These are phyloP conservation scores for Pseudopyrenochaeta lycopersici DNA, from an alignment of 2,329 filamentous ascomycete species.

Conservation along the genomic window DNA sequence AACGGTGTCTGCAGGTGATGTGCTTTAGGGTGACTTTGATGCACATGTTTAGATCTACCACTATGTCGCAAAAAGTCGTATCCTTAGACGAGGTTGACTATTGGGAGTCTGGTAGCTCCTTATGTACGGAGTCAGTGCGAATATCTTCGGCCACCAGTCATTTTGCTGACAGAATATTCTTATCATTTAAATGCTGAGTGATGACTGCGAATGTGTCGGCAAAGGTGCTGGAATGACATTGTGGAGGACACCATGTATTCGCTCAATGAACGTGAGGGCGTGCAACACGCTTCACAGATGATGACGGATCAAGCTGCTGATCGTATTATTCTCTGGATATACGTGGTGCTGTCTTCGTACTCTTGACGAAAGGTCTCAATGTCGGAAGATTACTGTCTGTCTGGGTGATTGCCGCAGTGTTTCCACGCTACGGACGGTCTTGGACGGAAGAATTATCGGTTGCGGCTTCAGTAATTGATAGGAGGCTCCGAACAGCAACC, in stretches of 20 bases:
- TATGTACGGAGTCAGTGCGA: too few species aligned
- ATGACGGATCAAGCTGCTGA: too few species aligned
- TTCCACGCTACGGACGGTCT: too few species aligned
- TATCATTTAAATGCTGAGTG: not conserved
- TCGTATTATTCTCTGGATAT: too few species aligned
- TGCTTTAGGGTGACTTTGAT: conserved; percentile 32
- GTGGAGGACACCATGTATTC: not conserved
- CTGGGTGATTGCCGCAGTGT: too few species aligned
- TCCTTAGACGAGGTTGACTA: not conserved
- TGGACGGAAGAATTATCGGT: too few species aligned
- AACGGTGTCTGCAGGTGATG: conserved; percentile 26
- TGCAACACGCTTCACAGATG: too few species aligned
- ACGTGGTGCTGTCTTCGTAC: too few species aligned
- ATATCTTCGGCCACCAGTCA: too few species aligned
- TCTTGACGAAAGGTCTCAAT: too few species aligned
- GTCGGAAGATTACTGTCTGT: too few species aligned
- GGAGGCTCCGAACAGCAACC: not conserved
- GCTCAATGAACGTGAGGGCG: too few species aligned
- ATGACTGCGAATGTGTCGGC: not conserved
- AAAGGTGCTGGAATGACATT: not conserved
- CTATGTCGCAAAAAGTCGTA: not conserved
- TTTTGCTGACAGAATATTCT: not conserved
- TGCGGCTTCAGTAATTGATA: not conserved
- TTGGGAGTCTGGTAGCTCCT: not conserved
- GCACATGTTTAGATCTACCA: conserved; percentile 19